phyloP scores from a whole-genome alignment of 345 rosid genomes.

The Pistacia vera region DNA sequence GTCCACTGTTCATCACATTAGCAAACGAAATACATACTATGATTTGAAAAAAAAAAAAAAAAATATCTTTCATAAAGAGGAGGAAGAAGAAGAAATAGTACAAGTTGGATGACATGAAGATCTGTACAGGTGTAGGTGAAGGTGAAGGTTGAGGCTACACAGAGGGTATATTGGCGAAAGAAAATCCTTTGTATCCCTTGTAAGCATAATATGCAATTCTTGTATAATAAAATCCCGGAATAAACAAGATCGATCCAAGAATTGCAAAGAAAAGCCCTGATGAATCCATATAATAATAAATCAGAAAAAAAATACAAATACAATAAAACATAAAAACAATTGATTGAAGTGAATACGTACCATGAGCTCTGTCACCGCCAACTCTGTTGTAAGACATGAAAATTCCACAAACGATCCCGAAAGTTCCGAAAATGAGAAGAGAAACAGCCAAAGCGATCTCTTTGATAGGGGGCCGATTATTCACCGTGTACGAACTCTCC shows the following conservation, averaged over 20 bases:
- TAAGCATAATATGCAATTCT: conserved; percentile 94
- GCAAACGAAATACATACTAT: too few relatives aligned
- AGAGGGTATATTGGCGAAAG: conserved; percentile 89
- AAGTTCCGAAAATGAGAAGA: conserved; percentile 81
- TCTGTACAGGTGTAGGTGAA: conserved; percentile 28
- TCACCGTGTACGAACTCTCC: conserved; percentile 60
- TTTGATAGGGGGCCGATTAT: conserved; percentile 83
- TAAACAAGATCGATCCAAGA: conserved; percentile 80
- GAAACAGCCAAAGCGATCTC: conserved; percentile 93
- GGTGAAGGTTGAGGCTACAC: conserved; percentile 36
- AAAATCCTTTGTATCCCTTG: conserved; percentile 96
- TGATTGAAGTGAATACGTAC: conserved; percentile 27
- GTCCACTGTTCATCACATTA: too few relatives aligned
- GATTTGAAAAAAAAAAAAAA: too few relatives aligned
- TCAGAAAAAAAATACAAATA: background rate
- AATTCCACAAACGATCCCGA: conserved; percentile 69
- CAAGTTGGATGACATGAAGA: conserved; percentile 6
- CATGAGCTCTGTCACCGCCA: conserved; percentile 93
- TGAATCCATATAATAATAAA: conserved; percentile 16
- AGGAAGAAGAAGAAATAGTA: background rate
- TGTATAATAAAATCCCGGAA: conserved; percentile 92
- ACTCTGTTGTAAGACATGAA: conserved; percentile 73
- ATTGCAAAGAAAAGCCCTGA: conserved; percentile 90
- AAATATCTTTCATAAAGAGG: too few relatives aligned
- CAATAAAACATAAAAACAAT: background rate